Base-by-base conservation (phyloP, 805 yeast genomes). In the Candida parachauliodes region DNA sequence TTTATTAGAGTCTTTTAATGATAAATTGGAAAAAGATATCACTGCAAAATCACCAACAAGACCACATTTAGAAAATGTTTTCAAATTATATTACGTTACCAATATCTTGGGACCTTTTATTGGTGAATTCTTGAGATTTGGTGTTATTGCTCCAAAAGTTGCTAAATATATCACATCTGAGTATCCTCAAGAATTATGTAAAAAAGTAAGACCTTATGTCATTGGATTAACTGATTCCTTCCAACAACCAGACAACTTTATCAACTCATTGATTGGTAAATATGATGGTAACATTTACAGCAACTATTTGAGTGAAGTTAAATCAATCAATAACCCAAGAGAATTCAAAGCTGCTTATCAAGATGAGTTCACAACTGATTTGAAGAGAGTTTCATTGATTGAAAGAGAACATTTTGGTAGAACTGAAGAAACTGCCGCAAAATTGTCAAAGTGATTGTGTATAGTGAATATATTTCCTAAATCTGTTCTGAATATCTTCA, bases 161-260 rank as follows among this genome's bases (percentile, higher is more conserved):
- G 39, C 43, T 32, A 27, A 28, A 17, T 26, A 39, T 10, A 36
- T 48, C n/a, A 34, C 43, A 8, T 17, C 42, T 11, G 39, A 29
- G 28, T 45, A 50, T 39, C 54, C 62, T 37, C 65, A 63, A 30
- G 49, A 48, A 32, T 54, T 56, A 39, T 54, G 60, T 40, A 26
- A 43, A 4, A 42, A 45, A 28, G 29, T 65, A 40, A 61, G 96
- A 59, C 75, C 77, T 21, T 78, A 83, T 51, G 84, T 83, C 38
- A 77, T 87, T 57, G 83, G 84, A 1, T 69, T 85, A 50, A 83
- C 95, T 4, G 97, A 88, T 60, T 74, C 94, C 1, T 88, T 88
- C 70, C 78, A 83, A 60, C 72, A 83, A 45, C 78, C 87, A 28
- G 96, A 88, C 62, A 82, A 74, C 56, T 76, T 83, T 65, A 72